Conservation (phyloP, 495 filamentous ascomycete genomes). For the Lasiosphaeria hispida region DNA sequence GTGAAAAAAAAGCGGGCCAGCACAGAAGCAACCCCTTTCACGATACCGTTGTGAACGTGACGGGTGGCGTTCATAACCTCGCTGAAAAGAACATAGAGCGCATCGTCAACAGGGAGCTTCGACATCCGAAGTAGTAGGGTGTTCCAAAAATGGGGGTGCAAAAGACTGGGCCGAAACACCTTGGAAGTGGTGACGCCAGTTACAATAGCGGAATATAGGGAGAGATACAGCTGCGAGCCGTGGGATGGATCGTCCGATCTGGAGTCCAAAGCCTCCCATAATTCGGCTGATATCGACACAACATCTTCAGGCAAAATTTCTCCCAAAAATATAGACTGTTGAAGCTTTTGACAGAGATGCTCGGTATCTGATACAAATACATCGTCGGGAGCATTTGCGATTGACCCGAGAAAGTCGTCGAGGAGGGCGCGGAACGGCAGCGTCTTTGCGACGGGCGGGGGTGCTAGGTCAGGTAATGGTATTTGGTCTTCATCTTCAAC, state of each 20-base stretch:
- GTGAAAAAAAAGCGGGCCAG: constrained; percentile 12
- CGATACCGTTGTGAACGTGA: neutral
- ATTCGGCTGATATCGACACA: neutral
- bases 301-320: constrained; percentile 8
- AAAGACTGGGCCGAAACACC: constrained; percentile 12
- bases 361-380: constrained; percentile 4
- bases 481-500: neutral
- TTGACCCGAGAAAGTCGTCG: constrained; percentile 7
- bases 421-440: neutral
- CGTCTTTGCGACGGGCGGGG: neutral
- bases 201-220: constrained; percentile 19
- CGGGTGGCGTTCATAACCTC: constrained; percentile 3
- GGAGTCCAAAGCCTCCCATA: constrained; percentile 19
- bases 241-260: neutral
- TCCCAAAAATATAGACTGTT: constrained; percentile 17
- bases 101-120: constrained; percentile 16
- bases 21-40: constrained; percentile 17
- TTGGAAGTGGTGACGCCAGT: constrained; percentile 17
- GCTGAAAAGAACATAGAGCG: constrained; percentile 18
- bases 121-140: constrained; percentile 15
- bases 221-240: constrained; percentile 5
- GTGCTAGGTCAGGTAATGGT: neutral
- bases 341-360: constrained; percentile 14
- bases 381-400: constrained; percentile 1
- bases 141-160: constrained; percentile 20